A percentile compares a stretch with the other conserved stretches of the same genome.
These are phyloP conservation scores for Boechera divaricarpa DNA, from an alignment of 345 rosid species.

Conservation along the genomic window DNA sequence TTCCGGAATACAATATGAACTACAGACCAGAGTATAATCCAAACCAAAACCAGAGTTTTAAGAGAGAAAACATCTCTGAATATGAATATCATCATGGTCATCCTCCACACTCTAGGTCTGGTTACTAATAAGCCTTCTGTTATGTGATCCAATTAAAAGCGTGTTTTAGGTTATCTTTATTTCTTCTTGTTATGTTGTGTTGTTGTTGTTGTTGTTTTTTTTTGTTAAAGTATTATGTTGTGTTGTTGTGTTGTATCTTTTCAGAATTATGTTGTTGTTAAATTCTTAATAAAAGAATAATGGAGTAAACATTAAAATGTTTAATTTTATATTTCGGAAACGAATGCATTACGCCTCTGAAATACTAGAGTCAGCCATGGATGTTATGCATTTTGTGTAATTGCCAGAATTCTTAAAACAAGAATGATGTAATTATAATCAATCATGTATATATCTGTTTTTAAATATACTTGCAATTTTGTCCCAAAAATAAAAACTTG, in stretches of 20 bases:
- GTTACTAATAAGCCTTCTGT: conserved; percentile 5
- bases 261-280: not conserved
- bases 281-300: not conserved
- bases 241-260: not conserved
- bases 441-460: not conserved
- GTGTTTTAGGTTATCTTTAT: not conserved
- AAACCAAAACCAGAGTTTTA: not conserved
- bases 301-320: not conserved
- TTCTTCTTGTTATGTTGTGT: conserved; percentile 8
- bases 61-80: conserved; percentile 12
- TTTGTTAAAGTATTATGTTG: not conserved
- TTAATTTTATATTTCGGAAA: not conserved
- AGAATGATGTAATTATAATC: not conserved
- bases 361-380: not conserved
- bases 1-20: not conserved
- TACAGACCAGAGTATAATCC: not conserved
- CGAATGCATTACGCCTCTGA: not conserved
- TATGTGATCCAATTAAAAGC: not conserved
- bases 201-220: not conserved
- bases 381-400: not conserved
- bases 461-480: not conserved
- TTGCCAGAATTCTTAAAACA: not conserved
- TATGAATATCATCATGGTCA: conserved; percentile 26
- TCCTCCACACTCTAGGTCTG: conserved; percentile 18
- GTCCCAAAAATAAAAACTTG: not conserved